Base-by-base conservation (phyloP, 345 rosid genomes). In the Murraya koenigii region DNA sequence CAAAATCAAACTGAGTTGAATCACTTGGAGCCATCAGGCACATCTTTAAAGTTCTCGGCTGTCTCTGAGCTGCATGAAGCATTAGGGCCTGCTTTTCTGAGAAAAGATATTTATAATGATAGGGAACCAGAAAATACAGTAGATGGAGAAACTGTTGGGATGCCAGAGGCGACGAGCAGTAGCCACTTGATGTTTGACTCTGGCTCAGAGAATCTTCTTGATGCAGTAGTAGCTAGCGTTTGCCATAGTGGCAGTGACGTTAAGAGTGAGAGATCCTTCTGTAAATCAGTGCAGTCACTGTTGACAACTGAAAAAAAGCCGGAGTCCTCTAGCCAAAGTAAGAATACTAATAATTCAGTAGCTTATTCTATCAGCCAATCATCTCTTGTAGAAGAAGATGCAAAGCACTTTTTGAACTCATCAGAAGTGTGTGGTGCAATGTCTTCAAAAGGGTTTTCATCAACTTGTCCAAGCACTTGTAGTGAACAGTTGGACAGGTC, bases 51-150 rank as follows among this genome's bases (percentile, higher is more conserved):
- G 86, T 84, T 89, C 78, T 88, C 88, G 55, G 87, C 92, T 78
- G 94, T 88, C 64, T 88, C 84, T 32, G 97, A 95, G 89, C 89
- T 95, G 79, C 88, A 86, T 71, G 97, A 93, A 88, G 98, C 90
- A 35, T 88, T 95, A 41, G 97, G 98, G 72, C 91, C 95, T 66
- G 85, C 82, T 64, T 93, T 91, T 83, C 74, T 77, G 78, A 84
- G 83, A 66, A 86, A 85, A 33, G 77, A 79, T 72, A 70, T 64
- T 54, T 72, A 66, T 74, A 79, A 76, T 79, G 85, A 74, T 72
- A 85, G 78, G 83, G 88, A 83, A 78, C 78, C 76, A 70, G 88
- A 81, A 79, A 90, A 88, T 76, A 73, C 78, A 65, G 94, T 86
- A 77, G 79, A 86, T 75, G 86, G 79, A 64, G 82, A 83, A 66